Evolutionary conservation across 345 rosid species (phyloP).

Genomic region (Triadica sebifera): DNA sequence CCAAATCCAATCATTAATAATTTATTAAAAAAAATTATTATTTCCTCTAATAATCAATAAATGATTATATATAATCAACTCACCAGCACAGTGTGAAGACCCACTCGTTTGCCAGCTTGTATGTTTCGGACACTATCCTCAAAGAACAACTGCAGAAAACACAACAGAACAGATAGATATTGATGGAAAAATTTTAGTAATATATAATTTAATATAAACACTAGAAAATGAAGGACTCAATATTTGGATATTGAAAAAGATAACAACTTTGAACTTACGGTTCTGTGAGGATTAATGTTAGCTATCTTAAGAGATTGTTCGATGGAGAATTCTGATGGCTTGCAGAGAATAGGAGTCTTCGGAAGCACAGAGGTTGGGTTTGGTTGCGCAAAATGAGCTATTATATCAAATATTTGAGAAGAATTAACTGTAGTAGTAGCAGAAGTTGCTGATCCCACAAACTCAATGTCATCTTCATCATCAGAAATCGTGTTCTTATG

Average conservation of each 20-base stretch:
- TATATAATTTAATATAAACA: too few species aligned
- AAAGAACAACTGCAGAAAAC: constrained; percentile 58
- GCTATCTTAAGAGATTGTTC: constrained; percentile 60
- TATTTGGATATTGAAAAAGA: background rate
- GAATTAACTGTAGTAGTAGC: background rate
- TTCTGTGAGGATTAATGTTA: constrained; percentile 60
- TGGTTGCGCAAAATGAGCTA: constrained; percentile 44
- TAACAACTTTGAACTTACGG: constrained; percentile 42
- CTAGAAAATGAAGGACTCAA: background rate
- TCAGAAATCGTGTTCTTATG: constrained; percentile 42
- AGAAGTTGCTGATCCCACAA: constrained; percentile 30
- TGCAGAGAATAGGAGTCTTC: constrained; percentile 70
- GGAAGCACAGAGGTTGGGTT: constrained; percentile 44
- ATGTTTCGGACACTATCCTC: constrained; percentile 83
- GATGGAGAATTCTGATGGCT: constrained; percentile 63
- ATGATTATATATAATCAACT: constrained; percentile 12
- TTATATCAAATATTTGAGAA: constrained; percentile 56
- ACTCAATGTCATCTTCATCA: constrained; percentile 51
- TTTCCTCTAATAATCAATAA: too few species aligned
- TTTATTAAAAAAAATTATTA: too few species aligned
- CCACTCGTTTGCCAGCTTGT: constrained; percentile 71
- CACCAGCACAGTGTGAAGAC: constrained; percentile 72
- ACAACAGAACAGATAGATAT: background rate
- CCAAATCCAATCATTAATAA: background rate
- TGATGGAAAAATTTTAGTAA: too few species aligned